A percentile compares a stretch with the other conserved stretches of the same genome.
These are phyloP conservation scores for Sequoia sempervirens DNA, from an alignment of 75 land plant species.

Conservation along the genomic window DNA sequence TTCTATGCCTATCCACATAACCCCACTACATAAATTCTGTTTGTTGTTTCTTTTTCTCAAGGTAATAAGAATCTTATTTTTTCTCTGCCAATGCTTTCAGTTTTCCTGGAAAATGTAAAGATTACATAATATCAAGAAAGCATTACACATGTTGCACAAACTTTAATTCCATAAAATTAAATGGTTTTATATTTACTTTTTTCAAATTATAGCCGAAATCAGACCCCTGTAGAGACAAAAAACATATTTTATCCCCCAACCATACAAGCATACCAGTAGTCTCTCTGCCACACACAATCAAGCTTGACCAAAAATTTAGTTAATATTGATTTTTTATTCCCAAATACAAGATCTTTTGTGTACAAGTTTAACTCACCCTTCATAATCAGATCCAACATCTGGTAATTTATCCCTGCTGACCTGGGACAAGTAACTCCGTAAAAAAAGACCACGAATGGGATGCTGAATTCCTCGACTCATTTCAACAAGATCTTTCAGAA, in stretches of 20 bases:
- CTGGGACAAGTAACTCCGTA: conserved; percentile 92
- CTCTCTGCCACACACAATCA: not conserved
- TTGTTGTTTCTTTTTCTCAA: not conserved
- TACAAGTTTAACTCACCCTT: conserved; percentile 60
- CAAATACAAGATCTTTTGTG: not conserved
- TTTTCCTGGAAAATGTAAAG: not conserved
- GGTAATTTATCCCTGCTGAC: conserved; percentile 93
- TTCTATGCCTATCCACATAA: not conserved
- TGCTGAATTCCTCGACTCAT: conserved; percentile 98
- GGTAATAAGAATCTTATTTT: not conserved
- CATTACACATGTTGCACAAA: not conserved
- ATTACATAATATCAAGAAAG: not conserved
- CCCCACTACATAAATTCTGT: not conserved
- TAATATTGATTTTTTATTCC: not conserved
- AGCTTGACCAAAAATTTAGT: not conserved
- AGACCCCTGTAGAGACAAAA: not conserved
- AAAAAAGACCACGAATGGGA: conserved; percentile 95
- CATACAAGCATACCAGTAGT: not conserved
- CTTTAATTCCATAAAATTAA: not conserved
- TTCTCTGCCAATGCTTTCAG: not conserved
- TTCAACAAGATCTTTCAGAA: conserved; percentile 95
- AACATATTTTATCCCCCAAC: not conserved
- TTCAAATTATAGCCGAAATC: not conserved
- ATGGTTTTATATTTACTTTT: not conserved
- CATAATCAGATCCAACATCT: conserved; percentile 93